A percentile compares a stretch with the other conserved stretches of the same genome.
phyloP scores from a whole-genome alignment of 148 eudicot species.

The Polygonum aviculare region DNA sequence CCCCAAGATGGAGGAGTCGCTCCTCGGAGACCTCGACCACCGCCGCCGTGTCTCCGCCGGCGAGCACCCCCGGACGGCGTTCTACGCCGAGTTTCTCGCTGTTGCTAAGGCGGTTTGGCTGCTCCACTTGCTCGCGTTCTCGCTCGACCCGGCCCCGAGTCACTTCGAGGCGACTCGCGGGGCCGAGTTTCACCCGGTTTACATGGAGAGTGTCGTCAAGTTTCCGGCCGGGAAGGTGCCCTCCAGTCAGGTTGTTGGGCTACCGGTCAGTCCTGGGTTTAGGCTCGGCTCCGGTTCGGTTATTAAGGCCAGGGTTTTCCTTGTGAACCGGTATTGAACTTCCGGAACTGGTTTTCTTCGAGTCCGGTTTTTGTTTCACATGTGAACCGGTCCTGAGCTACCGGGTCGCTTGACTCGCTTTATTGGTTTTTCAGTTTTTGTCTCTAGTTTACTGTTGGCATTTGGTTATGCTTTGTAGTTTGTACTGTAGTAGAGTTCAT shows the following conservation, averaged over 20 bases:
- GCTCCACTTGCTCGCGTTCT: slow-evolving; percentile 86
- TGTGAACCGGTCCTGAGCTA: neutral
- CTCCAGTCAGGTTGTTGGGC: slow-evolving; percentile 56
- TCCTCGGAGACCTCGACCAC: slow-evolving; percentile 81
- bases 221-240: slow-evolving; percentile 41
- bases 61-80: slow-evolving; percentile 72
- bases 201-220: slow-evolving; percentile 86
- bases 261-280: slow-evolving; percentile 88
- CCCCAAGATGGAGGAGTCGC: slow-evolving; percentile 92
- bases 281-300: slow-evolving; percentile 71
- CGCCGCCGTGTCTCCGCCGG: slow-evolving; percentile 64
- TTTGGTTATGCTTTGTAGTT: neutral
- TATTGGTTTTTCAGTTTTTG: neutral
- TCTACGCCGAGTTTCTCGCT: slow-evolving; percentile 66
- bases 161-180: slow-evolving; percentile 88
- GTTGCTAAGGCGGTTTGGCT: slow-evolving; percentile 89
- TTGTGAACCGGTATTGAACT: slow-evolving; percentile 46
- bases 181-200: slow-evolving; percentile 64
- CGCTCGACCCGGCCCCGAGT: slow-evolving; percentile 82
- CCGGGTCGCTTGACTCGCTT: too few species aligned
- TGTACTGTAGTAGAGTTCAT: neutral
- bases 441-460: neutral
- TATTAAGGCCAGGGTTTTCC: slow-evolving; percentile 72
- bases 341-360: neutral
- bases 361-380: neutral